Conservation (phyloP, 352 stramenopile genomes). For the Phytopythium helicoides region DNA sequence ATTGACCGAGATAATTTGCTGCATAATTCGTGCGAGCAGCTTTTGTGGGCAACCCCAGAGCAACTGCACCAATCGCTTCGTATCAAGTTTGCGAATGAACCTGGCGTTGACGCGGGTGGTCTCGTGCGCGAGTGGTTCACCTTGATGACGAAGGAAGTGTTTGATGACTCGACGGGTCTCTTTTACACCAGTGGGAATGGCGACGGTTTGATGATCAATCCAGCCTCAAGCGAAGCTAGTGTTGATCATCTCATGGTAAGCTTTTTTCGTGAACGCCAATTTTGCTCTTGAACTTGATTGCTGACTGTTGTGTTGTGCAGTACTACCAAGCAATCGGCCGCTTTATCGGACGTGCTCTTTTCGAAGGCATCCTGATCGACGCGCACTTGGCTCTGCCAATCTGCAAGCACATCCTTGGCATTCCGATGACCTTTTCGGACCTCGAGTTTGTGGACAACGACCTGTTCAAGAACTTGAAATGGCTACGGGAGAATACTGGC, state of each 20-base stretch:
- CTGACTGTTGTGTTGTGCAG: slow-evolving; percentile 23
- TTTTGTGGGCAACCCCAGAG: slow-evolving; percentile 78
- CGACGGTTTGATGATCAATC: slow-evolving; percentile 84
- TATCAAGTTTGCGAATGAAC: slow-evolving; percentile 91
- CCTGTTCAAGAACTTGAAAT: slow-evolving; percentile 85
- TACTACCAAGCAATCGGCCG: slow-evolving; percentile 88
- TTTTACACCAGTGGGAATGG: slow-evolving; percentile 77
- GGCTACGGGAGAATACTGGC: slow-evolving; percentile 74
- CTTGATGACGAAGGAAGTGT: slow-evolving; percentile 88
- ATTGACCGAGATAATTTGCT: slow-evolving; percentile 88
- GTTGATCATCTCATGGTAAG: slow-evolving; percentile 87
- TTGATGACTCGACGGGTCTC: slow-evolving; percentile 80
- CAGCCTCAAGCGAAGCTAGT: slow-evolving; percentile 73
- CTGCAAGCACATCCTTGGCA: slow-evolving; percentile 89
- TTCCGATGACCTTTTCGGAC: slow-evolving; percentile 89
- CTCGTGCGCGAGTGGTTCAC: slow-evolving; percentile 92
- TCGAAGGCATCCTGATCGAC: slow-evolving; percentile 87
- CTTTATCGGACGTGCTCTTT: slow-evolving; percentile 85
- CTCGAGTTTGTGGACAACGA: slow-evolving; percentile 90
- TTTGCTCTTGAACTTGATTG: background rate
- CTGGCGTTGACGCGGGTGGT: slow-evolving; percentile 89
- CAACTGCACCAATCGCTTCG: slow-evolving; percentile 86
- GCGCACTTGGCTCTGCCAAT: slow-evolving; percentile 82
- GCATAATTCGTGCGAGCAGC: slow-evolving; percentile 87
- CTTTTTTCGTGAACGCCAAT: slow-evolving; percentile 2